Base-by-base conservation (phyloP, 768 basidiomycete species). In the Pleurotus pulmonarius region DNA sequence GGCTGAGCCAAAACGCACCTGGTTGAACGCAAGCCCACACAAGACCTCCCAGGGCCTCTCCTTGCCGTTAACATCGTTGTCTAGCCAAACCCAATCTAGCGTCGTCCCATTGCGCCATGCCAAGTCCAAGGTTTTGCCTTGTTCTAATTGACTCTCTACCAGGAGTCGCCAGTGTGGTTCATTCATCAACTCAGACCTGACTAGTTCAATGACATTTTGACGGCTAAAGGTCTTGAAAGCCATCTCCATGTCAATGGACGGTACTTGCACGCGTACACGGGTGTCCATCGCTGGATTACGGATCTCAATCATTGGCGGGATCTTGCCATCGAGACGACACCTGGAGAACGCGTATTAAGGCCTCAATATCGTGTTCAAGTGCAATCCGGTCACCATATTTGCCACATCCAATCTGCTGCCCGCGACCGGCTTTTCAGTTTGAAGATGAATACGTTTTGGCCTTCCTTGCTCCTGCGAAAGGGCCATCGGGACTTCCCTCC, bases 371-470 rank as follows among this genome's bases (percentile, higher is more conserved):
- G 45, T 9, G 34, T 3, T 55, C 22, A 39, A 48, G 48, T 48
- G 52, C 6, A 41, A 26, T 5, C 55, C 11, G 29, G 71, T 55
- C 61, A 87, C 94, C 92, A 94, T 46, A 97, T 73, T 52, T 83
- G 79, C 94, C 94, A 97, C 45, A 85, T 76, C 95, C 95, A 98
- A 68, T 97, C 94, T 39, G 83, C 77, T 1, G 90, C 87, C 51
- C 92, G 76, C 4, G 88, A 85, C 25, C 90, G 82, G 59, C 84
- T 86, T 67, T 88, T 91, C 15, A 77, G 63, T 64, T 96, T 95
- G 70, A 95, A 90, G 25, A 96, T 77, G 67, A 94, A 96, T 24
- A 96, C 81, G 60, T 93, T 88, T 0, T 87, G 91, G 4, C 94
- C 92, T 58, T 82, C 80, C 49, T 78, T 80, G 0, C 71, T 67